Evolutionary conservation across 805 yeast species (phyloP), one percentile per base, ranked within the genome.

Genomic region (Metschnikowia bowlesiae): DNA sequence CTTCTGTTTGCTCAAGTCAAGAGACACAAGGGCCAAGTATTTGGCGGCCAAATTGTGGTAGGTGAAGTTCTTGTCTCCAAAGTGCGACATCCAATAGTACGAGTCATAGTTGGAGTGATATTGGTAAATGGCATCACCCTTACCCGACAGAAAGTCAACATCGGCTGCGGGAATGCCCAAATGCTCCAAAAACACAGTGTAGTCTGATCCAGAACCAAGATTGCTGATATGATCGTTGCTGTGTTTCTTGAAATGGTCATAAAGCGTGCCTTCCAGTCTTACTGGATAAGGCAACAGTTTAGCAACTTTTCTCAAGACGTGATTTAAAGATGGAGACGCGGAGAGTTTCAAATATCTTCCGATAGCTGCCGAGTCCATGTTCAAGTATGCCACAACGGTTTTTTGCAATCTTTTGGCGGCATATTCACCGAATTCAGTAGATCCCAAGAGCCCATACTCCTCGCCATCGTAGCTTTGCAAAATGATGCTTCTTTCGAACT

Each of bases 391-490:
- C 37, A 85, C 75, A 1, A 80, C 84, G 39, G 76, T 74, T 37
- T 69, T 72, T 43, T 73, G 69, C 34, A 87, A 64, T 31, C 60
- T 60, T 28, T 70, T 61, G 2, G 74, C 75, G 49, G 79, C 71
- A 48, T 80, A 81, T 63, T 87, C 92, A 6, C 84, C 89, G 70
- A 76, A 86, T 59, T 88, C 94, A 0, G 94, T 84, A 0, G 90
- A 82, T 1, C 96, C 96, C 31, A 88, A 56, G 48, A 82, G 68
- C 0, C 87, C 92, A 54, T 79, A 79, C 60, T 84, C 89, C 56
- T 83, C 90, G 34, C 88, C 95, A 66, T 89, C 96, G 90, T 90
- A 89, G 30, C 87, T 82, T 0, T 85, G 84, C 42, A 89, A 71
- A 48, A 80, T 74, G 26, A 89, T 83, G 0, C 90, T 80, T 59